phyloP scores from a whole-genome alignment of 1,139 yeast genomes.

The Kurtzmaniella quercitrusa region DNA sequence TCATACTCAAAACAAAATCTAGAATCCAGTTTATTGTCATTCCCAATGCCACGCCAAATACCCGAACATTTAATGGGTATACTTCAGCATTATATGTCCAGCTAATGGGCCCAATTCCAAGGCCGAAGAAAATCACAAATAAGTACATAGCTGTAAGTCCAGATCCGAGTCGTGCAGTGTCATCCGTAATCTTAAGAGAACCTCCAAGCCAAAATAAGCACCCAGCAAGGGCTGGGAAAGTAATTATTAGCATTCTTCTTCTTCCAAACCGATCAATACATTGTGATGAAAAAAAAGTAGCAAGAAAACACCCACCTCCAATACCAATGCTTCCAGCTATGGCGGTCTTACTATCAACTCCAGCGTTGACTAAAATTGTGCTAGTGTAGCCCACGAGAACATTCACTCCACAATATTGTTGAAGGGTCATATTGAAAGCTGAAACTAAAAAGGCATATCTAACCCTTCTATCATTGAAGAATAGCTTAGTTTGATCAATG shows the following conservation, averaged over 20 bases:
- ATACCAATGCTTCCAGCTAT: conserved; percentile 12
- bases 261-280: conserved; percentile 8
- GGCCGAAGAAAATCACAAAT: conserved; percentile 6
- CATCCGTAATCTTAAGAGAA: conserved; percentile 1
- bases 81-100: conserved; percentile 9
- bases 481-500: conserved; percentile 1
- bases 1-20: conserved; percentile 7
- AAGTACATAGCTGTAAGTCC: conserved; percentile 6
- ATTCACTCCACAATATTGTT: conserved; percentile 10
- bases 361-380: conserved; percentile 13
- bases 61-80: conserved; percentile 6
- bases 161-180: conserved; percentile 4
- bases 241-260: conserved; percentile 6
- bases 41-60: conserved; percentile 3
- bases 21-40: conserved; percentile 7
- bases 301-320: conserved; percentile 10
- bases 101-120: conserved; percentile 9
- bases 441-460: conserved; percentile 7
- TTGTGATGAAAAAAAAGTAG: conserved; percentile 7
- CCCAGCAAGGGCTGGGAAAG: conserved; percentile 7
- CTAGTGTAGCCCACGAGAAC: conserved; percentile 8
- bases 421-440: conserved; percentile 4
- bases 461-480: conserved; percentile 3
- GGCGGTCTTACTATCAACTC: conserved; percentile 9
- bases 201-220: conserved; percentile 7